A percentile compares a stretch with the other conserved stretches of the same genome.
phyloP scores from a whole-genome alignment of 2,329 filamentous ascomycete genomes.

The Calycina marina region DNA sequence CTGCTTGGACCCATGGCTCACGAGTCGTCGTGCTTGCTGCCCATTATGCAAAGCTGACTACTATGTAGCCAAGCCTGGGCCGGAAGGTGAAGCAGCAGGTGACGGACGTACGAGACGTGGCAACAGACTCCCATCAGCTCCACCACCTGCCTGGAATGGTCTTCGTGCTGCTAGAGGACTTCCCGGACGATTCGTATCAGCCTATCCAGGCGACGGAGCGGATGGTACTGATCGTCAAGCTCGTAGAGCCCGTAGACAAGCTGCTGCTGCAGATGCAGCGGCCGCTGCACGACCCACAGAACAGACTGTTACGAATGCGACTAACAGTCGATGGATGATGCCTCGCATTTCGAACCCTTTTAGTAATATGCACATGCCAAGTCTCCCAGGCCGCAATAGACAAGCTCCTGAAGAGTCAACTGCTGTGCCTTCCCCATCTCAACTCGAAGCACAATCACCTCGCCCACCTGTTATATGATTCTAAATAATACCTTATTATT shows the following conservation, averaged over 20 bases:
- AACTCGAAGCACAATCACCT: slow-evolving; percentile 23
- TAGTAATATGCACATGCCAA: slow-evolving; percentile 12
- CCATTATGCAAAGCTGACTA: slow-evolving; percentile 97
- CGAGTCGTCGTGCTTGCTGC: slow-evolving; percentile 84
- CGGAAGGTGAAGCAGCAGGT: slow-evolving; percentile 24
- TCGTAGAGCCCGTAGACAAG: slow-evolving; percentile 9
- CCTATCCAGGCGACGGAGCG: slow-evolving; percentile 1
- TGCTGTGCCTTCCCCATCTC: slow-evolving; percentile 19
- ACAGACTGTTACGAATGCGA: slow-evolving; percentile 5
- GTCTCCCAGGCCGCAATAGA: slow-evolving; percentile 13
- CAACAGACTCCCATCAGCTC: slow-evolving; percentile 15
- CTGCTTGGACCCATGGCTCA: slow-evolving; percentile 94
- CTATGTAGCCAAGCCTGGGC: slow-evolving; percentile 80
- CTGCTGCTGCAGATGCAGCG: slow-evolving; percentile 3
- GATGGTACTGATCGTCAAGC: slow-evolving; percentile 4
- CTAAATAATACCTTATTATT: too few species aligned
- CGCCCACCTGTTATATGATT: too few species aligned
- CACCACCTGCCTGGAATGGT: slow-evolving; percentile 15
- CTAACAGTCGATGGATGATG: slow-evolving; percentile 13
- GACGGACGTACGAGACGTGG: slow-evolving; percentile 18
- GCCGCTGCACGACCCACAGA: slow-evolving; percentile 2
- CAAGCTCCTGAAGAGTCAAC: slow-evolving; percentile 3
- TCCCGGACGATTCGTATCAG: slow-evolving; percentile 11
- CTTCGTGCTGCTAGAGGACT: slow-evolving; percentile 15
- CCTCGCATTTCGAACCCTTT: slow-evolving; percentile 16